Base-by-base conservation (phyloP, 2,329 filamentous ascomycete genomes). In the Cryoendolithus antarcticus region DNA sequence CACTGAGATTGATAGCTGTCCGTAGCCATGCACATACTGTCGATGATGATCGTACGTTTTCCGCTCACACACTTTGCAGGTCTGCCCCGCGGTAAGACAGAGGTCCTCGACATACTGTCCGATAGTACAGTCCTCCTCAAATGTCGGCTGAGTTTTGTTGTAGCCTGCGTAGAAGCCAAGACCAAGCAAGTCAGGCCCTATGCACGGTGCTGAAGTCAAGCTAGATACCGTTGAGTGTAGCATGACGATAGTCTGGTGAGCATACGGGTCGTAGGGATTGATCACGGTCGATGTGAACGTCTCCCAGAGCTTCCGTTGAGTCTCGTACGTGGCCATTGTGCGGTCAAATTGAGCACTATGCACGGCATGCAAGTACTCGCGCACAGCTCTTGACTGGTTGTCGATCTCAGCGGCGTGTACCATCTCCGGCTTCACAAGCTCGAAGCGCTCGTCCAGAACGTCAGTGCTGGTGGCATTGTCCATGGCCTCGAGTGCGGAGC, bases 301-400 rank as follows among this genome's bases (percentile, higher is more conserved):
- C 57, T 98, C 91, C 91, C 91, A 98, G 50, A 95, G 88, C 24
- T 85, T 77, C 41, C 86, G 94, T 57, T 96, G 89, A 0, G 86
- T 95, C 57, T 86, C 77, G 56, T 96, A 98, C 51, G 88, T 86
- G 61, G 95, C 85, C 28, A 93, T 64, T 1, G 89, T 88, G 61
- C 91, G 93, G 58, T 98, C 88, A 52, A 96, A 95, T 60, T 98
- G 91, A 2, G 88, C 88, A 56, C 95, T 86, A 59, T 96, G 88
- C 9, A 95, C 88, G 13, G 91, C 91, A 57, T 91, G 86, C 6
- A 98, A 65, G 35, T 96, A 86, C 52, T 96, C 89, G 65, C 88
- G 86, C 27, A 95, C 84, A 55, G 93, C 86, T 33, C 77, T 77
- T 0, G 88, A 84, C 36, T 95, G 83, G 55, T 93, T 86, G 29